Evolutionary conservation across 2,329 filamentous ascomycete species (phyloP), one percentile per base, ranked within the genome.

Genomic region (Colletotrichum truncatum): DNA sequence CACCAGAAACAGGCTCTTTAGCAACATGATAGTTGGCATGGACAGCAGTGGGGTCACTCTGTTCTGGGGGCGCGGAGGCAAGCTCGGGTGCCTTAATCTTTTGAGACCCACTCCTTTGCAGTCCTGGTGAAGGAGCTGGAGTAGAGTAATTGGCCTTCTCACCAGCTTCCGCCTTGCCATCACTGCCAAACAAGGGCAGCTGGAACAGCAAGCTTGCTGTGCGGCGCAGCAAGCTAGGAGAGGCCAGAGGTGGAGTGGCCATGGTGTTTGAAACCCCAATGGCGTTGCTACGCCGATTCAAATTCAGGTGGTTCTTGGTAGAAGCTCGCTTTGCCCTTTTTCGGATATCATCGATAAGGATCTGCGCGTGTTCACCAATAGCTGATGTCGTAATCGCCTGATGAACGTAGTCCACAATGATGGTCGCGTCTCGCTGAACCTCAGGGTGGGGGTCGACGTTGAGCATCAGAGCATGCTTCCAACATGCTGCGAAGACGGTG

Each of bases 401-500:
- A 73, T 98, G 90, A 25, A 98, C 86, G 72, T 91, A 93, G 76
- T 99, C 96, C 28, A 97, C 88, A 45, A 98, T 89, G n/a, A 91
- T 85, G 6, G 89, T 90, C 9, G 94, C 95, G 75, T 96, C 92
- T 69, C 91, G 87, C 68, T 97, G 92, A 32, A 98, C 93, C 74
- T 98, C 95, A 1, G 95, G 94, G 74, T 98, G 94, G 39, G 96
- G 95, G 74, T 99, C 96, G 16, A 97, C 93, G 45, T 93, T 95
- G 76, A 98, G 85, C 67, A 97, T 93, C 64, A 98, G 83, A 43
- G 97, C 85, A 73, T 98, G 93, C 76, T 97, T 96, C 96, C 96
- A 99, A 67, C 97, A 91, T 1, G 94, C 92, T 28, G 94, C 91
- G 76, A 97, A 98, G 16, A 97, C 92, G 0, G 94, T 97, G 73